Base-by-base conservation (phyloP, 2,329 filamentous ascomycete genomes). In the Cercospora citrullina region DNA sequence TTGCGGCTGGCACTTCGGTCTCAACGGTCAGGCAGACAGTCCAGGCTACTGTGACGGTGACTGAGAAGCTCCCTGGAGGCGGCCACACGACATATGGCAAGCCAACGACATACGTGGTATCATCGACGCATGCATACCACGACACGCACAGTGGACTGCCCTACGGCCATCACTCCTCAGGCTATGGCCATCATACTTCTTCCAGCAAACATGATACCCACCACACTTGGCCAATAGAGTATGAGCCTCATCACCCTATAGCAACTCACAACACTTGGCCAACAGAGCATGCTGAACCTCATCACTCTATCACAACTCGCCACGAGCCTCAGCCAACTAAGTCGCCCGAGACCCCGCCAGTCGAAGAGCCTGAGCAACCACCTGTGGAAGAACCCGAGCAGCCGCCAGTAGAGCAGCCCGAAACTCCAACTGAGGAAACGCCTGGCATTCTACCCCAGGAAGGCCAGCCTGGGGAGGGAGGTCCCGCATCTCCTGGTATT, bases 31-130 rank as follows among this genome's bases (percentile, higher is more conserved):
- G 12, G 18, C 16, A 48, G 42, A 63, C 45, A 33, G 16, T 63
- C 18, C 16, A 33, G 30, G 21, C 30, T 14, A 62, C 59, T 30
- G 64, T 33, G 45, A 62, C 59, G 23, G 51, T 60, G 12, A 53
- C 65, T 5, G 53, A 63, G 26, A 63, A 58, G 26, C 51, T 63
- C 21, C 61, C 60, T 30, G 53, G 53, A 4, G 65, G 65, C 48
- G 65, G 33, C 28, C 33, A 51, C 5, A 64, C 60, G 26, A 67
- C 60, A 12, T 67, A 63, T 45, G 60, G 53, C 36, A 58, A 36
- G 26, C 53, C 60, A 28, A 64, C 60, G 8, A 60, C 60, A 10
- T 64, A 67, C 39, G 59, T 61, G 14, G 60, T 63, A n/a, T 59
- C 60, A 12, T 63, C 60, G 21, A 42, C 42, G n/a, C 58, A 26